Evolutionary conservation across 306 rosid genomes (phyloP).

Genomic region (Alnus glutinosa): DNA sequence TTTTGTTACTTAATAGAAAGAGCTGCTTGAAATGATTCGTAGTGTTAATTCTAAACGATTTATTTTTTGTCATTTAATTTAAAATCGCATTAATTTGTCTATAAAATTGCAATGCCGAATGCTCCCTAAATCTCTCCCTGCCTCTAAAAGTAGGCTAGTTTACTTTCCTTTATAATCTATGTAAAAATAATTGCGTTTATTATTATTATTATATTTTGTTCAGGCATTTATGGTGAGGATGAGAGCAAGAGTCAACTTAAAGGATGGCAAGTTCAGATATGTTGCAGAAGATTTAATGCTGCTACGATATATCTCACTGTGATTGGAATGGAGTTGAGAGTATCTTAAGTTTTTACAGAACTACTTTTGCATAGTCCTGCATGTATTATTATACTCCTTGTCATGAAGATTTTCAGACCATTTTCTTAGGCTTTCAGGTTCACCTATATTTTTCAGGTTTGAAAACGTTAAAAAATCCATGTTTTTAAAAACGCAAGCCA

Average conservation of each 20-base stretch:
- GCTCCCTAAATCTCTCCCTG: neutral
- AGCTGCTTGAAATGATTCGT: neutral
- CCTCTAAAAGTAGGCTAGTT: neutral
- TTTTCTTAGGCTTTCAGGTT: neutral
- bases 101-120: neutral
- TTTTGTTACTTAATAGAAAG: neutral
- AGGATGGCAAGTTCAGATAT: neutral
- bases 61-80: too few species aligned
- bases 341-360: neutral
- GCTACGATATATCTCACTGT: slow-evolving; percentile 3
- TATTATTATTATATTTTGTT: neutral
- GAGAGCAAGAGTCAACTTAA: neutral
- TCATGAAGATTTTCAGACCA: neutral
- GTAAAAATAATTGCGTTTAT: neutral
- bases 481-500: too few species aligned
- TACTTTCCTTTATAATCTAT: neutral
- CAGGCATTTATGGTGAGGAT: slow-evolving; percentile 26
- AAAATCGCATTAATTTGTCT: too few species aligned
- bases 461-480: too few species aligned
- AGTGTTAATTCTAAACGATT: too few species aligned
- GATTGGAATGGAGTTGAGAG: neutral
- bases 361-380: neutral
- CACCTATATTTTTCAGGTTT: too few species aligned
- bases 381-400: neutral
- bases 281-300: neutral